Conservation (phyloP, 1,139 yeast genomes). For the Candida sanyaensis region DNA sequence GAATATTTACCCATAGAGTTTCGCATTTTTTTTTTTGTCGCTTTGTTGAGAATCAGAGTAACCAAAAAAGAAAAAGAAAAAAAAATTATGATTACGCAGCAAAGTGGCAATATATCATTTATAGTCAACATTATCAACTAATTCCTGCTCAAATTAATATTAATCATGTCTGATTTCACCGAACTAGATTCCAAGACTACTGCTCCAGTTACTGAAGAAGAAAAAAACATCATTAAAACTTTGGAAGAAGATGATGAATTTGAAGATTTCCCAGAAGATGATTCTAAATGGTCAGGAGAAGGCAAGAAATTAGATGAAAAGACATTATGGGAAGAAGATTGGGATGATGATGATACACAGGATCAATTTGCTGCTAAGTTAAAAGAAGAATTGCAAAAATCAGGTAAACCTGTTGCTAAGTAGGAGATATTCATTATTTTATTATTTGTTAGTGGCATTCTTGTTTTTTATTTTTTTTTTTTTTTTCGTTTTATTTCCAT, state of each 20-base stretch:
- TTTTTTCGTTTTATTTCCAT: neutral
- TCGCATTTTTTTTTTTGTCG: neutral
- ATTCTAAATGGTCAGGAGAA: constrained; percentile 51
- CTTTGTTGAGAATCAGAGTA: neutral
- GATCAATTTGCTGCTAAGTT: constrained; percentile 78
- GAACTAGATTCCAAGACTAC: constrained; percentile 4
- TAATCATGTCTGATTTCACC: constrained; percentile 1
- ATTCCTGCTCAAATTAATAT: neutral
- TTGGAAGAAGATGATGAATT: constrained; percentile 93
- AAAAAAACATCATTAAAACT: constrained; percentile 51
- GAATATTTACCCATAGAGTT: neutral
- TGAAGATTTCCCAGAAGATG: constrained; percentile 93
- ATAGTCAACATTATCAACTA: neutral
- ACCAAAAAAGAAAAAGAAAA: neutral
- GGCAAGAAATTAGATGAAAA: constrained; percentile 44
- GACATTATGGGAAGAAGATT: constrained; percentile 87
- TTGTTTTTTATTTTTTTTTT: too few relatives aligned
- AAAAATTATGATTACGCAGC: neutral
- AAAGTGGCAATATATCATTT: constrained; percentile 1
- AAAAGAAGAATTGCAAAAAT: constrained; percentile 45
- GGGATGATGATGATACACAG: constrained; percentile 92
- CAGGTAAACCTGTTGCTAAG: constrained; percentile 10
- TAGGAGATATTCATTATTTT: neutral
- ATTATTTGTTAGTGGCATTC: neutral
- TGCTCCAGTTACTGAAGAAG: constrained; percentile 20